Conservation (phyloP, 2,329 filamentous ascomycete species). For the Coniella lustricola region DNA sequence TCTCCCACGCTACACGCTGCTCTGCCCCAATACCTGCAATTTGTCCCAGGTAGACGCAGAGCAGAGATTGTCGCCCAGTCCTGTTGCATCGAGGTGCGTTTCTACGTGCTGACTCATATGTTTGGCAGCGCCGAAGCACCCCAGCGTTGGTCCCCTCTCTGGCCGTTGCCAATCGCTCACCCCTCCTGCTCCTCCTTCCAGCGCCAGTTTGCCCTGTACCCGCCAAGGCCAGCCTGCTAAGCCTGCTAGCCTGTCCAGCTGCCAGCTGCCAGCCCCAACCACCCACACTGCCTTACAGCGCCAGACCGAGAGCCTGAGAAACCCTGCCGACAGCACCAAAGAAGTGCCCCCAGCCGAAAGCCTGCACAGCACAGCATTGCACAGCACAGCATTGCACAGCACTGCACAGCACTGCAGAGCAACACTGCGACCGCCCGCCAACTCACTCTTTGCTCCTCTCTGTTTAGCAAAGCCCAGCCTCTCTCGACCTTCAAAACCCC, state of each 20-base stretch:
- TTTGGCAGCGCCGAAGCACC: neutral
- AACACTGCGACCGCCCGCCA: constrained; percentile 2
- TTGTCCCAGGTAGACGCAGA: too few relatives aligned
- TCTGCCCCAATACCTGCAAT: too few relatives aligned
- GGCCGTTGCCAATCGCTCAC: neutral
- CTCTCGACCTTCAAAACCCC: neutral
- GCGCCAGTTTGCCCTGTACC: neutral
- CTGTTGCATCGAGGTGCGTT: too few relatives aligned
- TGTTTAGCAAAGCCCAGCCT: neutral
- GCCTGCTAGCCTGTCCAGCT: neutral
- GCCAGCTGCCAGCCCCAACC: neutral
- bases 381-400: neutral
- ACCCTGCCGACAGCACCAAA: too few relatives aligned
- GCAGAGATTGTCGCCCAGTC: too few relatives aligned
- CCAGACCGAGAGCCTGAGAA: too few relatives aligned
- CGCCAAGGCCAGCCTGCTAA: neutral
- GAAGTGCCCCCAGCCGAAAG: neutral
- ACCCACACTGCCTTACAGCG: too few relatives aligned
- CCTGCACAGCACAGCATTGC: neutral
- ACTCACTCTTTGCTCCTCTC: neutral
- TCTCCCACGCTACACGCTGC: too few relatives aligned
- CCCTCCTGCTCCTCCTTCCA: neutral
- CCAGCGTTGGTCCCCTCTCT: neutral
- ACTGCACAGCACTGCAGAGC: constrained; percentile 2
- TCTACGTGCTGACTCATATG: neutral